Percentiles rank a stretch among this genome's conserved stretches.
These are phyloP conservation scores for Flaveria bidentis DNA, from an alignment of 129 eudicot genomes.

Conservation along the genomic window DNA sequence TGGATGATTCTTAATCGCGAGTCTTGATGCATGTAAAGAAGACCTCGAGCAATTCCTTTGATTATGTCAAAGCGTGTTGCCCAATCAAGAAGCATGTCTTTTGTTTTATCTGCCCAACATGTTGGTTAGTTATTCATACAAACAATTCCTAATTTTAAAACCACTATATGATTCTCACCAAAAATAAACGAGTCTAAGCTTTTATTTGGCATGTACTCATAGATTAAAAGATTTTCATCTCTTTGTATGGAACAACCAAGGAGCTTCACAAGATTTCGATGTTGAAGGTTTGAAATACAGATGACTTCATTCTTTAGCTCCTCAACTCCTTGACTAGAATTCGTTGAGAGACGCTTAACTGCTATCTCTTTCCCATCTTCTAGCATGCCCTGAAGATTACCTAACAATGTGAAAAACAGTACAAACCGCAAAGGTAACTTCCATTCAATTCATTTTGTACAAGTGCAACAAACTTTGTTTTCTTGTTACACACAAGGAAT, in stretches of 20 bases:
- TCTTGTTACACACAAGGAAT: background rate
- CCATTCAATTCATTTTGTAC: background rate
- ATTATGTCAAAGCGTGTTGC: conserved; percentile 31
- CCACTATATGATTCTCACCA: background rate
- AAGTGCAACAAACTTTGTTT: background rate
- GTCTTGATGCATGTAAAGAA: conserved; percentile 40
- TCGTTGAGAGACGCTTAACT: background rate
- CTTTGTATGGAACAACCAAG: no score
- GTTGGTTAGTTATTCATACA: background rate
- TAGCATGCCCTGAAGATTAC: background rate
- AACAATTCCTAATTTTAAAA: background rate
- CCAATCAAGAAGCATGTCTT: conserved; percentile 29
- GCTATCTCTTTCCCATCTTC: background rate
- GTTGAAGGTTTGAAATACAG: no score
- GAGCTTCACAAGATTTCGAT: no score
- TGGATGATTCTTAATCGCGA: conserved; percentile 40
- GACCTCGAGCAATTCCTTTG: conserved; percentile 43
- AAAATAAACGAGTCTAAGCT: background rate
- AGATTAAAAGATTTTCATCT: no score
- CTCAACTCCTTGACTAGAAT: background rate
- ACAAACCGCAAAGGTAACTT: background rate
- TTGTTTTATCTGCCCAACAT: conserved; percentile 21
- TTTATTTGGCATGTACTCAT: no score
- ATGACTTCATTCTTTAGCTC: background rate
- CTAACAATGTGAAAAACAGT: background rate